Evolutionary conservation across 2,329 filamentous ascomycete genomes (phyloP), one percentile per base, ranked within the genome.

Genomic region (Aspergillus sojae): DNA sequence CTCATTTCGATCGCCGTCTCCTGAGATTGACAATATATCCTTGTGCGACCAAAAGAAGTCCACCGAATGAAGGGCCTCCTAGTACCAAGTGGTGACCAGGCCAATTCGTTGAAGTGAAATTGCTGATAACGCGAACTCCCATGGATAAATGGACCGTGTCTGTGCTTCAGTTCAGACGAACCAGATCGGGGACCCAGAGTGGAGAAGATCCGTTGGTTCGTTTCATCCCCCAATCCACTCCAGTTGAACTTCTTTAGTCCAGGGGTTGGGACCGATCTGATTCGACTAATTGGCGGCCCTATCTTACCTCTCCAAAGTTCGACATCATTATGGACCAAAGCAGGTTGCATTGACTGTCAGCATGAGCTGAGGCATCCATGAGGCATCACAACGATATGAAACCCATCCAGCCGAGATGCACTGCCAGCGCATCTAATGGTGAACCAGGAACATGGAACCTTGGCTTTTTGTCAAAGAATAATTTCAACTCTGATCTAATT

Each of bases 121-220:
- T 52, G 19, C 26, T 21, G 4, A 32, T n/a, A n/a, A 19, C 16
- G 16, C 26, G 10, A 12, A n/a, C 14, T 19, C 39, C 45, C 43
- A 46, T 30, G 60, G 54, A 61, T 61, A 23, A 16, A 41, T 41
- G 16, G 23, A 23, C 39, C 57, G 36, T 46, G 46, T 53, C 61
- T 48, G 61, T 48, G 36, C 60, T 61, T 52, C 19, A n/a, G 9
- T 58, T 48, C 48, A 55, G 58, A 43, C 53, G 60, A 63, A 58
- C 63, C 63, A 45, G 63, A 65, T 63, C 61, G 46, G 30, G 39
- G 34, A 19, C 26, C 58, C 54, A 41, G 28, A 61, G 61, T 63
- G 61, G 61, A 43, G 57, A 60, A 58, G 36, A 32, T 21, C 60
- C 53, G 32, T 23, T 45, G 61, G 60, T 58, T 63, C 50, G 60